phyloP scores from a whole-genome alignment of 306 rosid species.

The Herpetospermum pedunculosum region DNA sequence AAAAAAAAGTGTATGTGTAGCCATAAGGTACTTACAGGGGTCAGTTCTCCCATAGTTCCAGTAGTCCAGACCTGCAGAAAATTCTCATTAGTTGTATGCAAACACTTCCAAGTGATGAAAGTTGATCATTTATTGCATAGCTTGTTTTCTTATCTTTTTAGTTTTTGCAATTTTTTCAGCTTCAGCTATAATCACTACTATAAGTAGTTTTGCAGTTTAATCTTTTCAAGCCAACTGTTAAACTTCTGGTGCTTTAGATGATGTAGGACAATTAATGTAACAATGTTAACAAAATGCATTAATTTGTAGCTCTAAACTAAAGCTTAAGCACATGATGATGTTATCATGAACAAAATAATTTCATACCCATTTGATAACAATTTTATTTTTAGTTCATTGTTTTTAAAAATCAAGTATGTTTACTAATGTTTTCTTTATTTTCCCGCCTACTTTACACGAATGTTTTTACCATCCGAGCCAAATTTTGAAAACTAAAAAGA shows the following conservation, averaged over 20 bases:
- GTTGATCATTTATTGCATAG: background rate
- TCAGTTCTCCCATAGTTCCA: slow-evolving; percentile 88
- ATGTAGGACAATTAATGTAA: background rate
- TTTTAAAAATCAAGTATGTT: background rate
- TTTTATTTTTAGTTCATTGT: background rate
- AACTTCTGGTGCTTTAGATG: background rate
- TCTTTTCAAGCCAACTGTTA: background rate
- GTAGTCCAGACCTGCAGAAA: slow-evolving; percentile 74
- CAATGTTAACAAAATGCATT: background rate
- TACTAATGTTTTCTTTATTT: background rate
- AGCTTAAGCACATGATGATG: background rate
- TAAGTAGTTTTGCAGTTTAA: background rate
- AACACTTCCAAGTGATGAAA: background rate
- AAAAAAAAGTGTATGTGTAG: background rate
- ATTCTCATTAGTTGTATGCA: background rate
- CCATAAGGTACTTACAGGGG: slow-evolving; percentile 44
- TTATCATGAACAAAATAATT: background rate
- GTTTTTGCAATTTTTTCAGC: background rate
- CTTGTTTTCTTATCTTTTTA: background rate
- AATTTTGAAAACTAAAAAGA: background rate
- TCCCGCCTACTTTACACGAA: background rate
- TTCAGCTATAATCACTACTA: background rate
- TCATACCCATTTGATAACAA: background rate
- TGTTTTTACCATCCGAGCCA: background rate
- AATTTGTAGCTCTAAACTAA: background rate